A percentile compares a stretch with the other conserved stretches of the same genome.
Conservation (phyloP, 345 rosid genomes). For the Corchorus capsularis region DNA sequence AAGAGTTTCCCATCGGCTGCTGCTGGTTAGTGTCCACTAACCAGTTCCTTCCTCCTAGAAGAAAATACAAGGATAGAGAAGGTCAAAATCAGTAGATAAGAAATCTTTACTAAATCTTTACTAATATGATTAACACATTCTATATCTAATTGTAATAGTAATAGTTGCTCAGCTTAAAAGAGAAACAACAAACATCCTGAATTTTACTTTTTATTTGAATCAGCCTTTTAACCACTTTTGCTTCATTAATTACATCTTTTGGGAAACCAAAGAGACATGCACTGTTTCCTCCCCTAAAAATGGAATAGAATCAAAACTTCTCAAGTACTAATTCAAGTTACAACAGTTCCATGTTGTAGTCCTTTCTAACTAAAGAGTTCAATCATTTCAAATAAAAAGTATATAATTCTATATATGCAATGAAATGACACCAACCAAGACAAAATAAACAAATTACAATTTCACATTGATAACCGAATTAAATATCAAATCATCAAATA, state of each 20-base stretch:
- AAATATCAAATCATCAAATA: neutral
- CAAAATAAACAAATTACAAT: neutral
- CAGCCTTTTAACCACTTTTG: neutral
- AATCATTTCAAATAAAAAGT: constrained; percentile 3
- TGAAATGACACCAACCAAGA: constrained; percentile 9
- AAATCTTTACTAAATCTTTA: too few species aligned
- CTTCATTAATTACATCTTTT: neutral
- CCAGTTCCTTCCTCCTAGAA: too few species aligned
- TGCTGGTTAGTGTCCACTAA: too few species aligned
- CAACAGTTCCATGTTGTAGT: neutral
- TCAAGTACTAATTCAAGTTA: neutral
- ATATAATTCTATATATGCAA: neutral
- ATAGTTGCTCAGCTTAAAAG: too few species aligned
- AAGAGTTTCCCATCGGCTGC: too few species aligned
- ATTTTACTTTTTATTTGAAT: too few species aligned
- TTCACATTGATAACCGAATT: neutral
- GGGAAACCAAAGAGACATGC: neutral
- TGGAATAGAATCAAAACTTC: neutral
- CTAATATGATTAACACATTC: too few species aligned
- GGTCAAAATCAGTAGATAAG: too few species aligned
- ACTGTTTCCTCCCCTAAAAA: neutral
- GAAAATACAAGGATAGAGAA: too few species aligned
- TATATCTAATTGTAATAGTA: too few species aligned
- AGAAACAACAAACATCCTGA: too few species aligned
- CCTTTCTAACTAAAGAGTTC: neutral